Evolutionary conservation across 2,329 filamentous ascomycete species (phyloP).

Genomic region (Colletotrichum sp.): DNA sequence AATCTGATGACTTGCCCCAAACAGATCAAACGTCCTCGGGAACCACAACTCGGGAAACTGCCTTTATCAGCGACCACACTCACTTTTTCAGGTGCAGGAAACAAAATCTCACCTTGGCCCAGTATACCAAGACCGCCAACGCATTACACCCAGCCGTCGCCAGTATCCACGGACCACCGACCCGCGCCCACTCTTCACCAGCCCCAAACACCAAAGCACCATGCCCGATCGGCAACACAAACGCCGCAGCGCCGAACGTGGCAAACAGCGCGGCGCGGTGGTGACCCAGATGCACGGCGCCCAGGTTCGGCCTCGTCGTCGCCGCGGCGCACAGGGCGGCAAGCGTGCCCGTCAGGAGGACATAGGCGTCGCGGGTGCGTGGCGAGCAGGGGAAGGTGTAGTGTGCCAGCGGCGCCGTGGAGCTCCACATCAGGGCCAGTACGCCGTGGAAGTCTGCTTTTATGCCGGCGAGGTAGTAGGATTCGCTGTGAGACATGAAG

Average conservation of each 20-base stretch:
- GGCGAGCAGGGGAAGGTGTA: slow-evolving; percentile 50
- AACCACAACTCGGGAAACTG: slow-evolving; percentile 50
- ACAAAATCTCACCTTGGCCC: not conserved
- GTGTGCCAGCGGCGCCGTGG: slow-evolving; percentile 63
- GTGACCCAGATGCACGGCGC: slow-evolving; percentile 17
- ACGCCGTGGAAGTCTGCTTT: slow-evolving; percentile 68
- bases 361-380: slow-evolving; percentile 38
- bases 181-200: not conserved
- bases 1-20: slow-evolving; percentile 53
- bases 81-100: not conserved
- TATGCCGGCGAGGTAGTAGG: slow-evolving; percentile 55
- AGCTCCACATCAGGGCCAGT: slow-evolving; percentile 66
- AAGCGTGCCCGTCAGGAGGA: slow-evolving; percentile 36
- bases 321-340: slow-evolving; percentile 37
- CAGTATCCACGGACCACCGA: slow-evolving; percentile 3
- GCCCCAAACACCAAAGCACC: not conserved
- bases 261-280: slow-evolving; percentile 15
- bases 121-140: slow-evolving; percentile 9
- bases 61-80: not conserved
- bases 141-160: slow-evolving; percentile 11
- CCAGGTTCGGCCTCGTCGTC: slow-evolving; percentile 1
- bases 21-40: slow-evolving; percentile 48
- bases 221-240: slow-evolving; percentile 13
- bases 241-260: slow-evolving; percentile 1
- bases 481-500: slow-evolving; percentile 58